Conservation (phyloP, 2,329 filamentous ascomycete species). For the Fusarium pseudonygamai region DNA sequence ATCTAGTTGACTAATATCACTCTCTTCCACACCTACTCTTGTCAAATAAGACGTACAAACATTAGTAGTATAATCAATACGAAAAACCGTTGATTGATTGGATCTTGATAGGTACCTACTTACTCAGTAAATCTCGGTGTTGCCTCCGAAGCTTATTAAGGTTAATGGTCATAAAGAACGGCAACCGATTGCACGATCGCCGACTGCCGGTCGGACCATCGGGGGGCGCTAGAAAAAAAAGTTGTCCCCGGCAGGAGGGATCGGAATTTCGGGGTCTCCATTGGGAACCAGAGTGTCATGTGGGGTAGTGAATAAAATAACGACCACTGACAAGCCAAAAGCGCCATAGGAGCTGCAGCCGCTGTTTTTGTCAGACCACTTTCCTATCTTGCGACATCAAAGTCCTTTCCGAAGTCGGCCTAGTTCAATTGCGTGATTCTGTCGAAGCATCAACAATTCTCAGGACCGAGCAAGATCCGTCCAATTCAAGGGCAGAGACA, state of each 20-base stretch:
- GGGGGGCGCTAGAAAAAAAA: slow-evolving; percentile 32
- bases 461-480: slow-evolving; percentile 38
- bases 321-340: background rate
- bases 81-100: background rate
- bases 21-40: background rate
- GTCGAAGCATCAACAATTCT: slow-evolving; percentile 50
- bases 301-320: slow-evolving; percentile 26
- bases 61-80: background rate
- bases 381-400: slow-evolving; percentile 36
- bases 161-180: background rate
- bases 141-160: slow-evolving; percentile 10
- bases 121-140: background rate
- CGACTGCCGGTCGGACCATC: slow-evolving; percentile 42
- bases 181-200: slow-evolving; percentile 35
- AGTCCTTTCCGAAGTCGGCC: slow-evolving; percentile 45
- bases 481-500: slow-evolving; percentile 18
- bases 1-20: background rate
- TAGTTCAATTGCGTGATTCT: slow-evolving; percentile 54
- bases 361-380: slow-evolving; percentile 23
- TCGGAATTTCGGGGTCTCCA: slow-evolving; percentile 43
- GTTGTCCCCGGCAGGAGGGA: background rate
- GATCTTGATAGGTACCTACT: too few species aligned
- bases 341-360: accelerated
- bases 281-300: slow-evolving; percentile 19
- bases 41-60: background rate